Conservation (phyloP, 2,329 filamentous ascomycete species). For the Botryosphaeria dothidea region DNA sequence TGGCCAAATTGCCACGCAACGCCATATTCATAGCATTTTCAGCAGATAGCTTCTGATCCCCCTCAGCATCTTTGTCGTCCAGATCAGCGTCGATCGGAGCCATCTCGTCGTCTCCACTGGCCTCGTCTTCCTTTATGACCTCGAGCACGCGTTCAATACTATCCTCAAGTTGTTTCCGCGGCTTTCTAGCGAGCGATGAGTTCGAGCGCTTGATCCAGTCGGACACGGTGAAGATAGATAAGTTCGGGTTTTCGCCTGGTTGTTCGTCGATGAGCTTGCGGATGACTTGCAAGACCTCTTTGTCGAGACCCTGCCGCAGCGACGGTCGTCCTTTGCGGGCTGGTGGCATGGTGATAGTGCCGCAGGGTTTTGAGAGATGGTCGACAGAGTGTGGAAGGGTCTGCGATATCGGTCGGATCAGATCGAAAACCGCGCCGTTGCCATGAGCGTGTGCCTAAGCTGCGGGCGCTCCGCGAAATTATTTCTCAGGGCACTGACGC, state of each 20-base stretch:
- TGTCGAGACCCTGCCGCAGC: slow-evolving; percentile 44
- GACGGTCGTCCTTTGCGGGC: slow-evolving; percentile 26
- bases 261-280: slow-evolving; percentile 73
- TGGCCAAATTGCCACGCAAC: slow-evolving; percentile 54
- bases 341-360: neutral
- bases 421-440: too few species aligned
- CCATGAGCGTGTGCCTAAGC: neutral
- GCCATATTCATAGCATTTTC: slow-evolving; percentile 61
- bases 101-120: slow-evolving; percentile 57
- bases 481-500: neutral
- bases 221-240: slow-evolving; percentile 67
- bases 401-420: neutral
- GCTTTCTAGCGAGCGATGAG: slow-evolving; percentile 78
- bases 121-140: slow-evolving; percentile 66
- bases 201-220: slow-evolving; percentile 82
- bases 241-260: slow-evolving; percentile 44
- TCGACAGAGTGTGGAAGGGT: neutral
- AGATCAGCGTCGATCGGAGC: slow-evolving; percentile 45
- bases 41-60: slow-evolving; percentile 20
- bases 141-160: slow-evolving; percentile 80
- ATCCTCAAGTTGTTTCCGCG: slow-evolving; percentile 79
- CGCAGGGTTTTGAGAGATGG: neutral
- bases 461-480: neutral
- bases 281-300: slow-evolving; percentile 71
- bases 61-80: slow-evolving; percentile 22